Percentiles rank a stretch among this genome's conserved stretches.
Conservation (phyloP, 305 asterid species). For the Fraxinus greggii region DNA sequence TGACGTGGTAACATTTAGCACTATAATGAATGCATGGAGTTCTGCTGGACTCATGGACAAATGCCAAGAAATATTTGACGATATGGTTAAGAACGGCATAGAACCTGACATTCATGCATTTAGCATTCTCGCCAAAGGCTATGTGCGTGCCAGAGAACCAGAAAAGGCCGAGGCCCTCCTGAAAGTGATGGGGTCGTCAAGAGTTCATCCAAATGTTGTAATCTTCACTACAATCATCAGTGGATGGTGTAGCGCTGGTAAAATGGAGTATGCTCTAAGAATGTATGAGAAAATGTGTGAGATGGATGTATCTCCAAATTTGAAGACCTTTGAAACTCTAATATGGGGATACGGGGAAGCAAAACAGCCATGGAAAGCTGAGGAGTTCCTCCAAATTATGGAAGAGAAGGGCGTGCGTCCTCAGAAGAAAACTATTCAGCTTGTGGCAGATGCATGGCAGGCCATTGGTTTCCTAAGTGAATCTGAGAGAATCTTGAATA, state of each 20-base stretch:
- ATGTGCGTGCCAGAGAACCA: conserved; percentile 74
- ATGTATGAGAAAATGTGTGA: conserved; percentile 55
- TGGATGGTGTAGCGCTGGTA: conserved; percentile 90
- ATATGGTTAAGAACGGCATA: conserved; percentile 69
- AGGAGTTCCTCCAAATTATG: conserved; percentile 69
- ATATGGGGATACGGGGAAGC: conserved; percentile 97
- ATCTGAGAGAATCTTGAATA: conserved; percentile 55
- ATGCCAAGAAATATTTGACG: conserved; percentile 70
- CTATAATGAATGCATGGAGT: conserved; percentile 93
- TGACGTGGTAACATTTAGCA: conserved; percentile 83
- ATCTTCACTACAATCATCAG: conserved; percentile 89
- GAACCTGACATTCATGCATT: conserved; percentile 75
- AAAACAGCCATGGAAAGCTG: conserved; percentile 83
- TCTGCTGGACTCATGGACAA: conserved; percentile 76
- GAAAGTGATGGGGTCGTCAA: conserved; percentile 46
- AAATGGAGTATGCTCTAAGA: conserved; percentile 67
- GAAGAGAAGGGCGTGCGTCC: conserved; percentile 54
- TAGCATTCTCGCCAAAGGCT: conserved; percentile 94
- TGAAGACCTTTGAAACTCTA: conserved; percentile 78
- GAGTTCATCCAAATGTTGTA: conserved; percentile 70
- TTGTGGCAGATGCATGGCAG: conserved; percentile 86
- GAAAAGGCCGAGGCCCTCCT: conserved; percentile 69
- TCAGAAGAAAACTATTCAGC: conserved; percentile 53
- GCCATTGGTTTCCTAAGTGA: conserved; percentile 65
- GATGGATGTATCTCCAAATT: conserved; percentile 63